Evolutionary conservation across 805 yeast species (phyloP), one percentile per base, ranked within the genome.

Genomic region (Metschnikowia matae): DNA sequence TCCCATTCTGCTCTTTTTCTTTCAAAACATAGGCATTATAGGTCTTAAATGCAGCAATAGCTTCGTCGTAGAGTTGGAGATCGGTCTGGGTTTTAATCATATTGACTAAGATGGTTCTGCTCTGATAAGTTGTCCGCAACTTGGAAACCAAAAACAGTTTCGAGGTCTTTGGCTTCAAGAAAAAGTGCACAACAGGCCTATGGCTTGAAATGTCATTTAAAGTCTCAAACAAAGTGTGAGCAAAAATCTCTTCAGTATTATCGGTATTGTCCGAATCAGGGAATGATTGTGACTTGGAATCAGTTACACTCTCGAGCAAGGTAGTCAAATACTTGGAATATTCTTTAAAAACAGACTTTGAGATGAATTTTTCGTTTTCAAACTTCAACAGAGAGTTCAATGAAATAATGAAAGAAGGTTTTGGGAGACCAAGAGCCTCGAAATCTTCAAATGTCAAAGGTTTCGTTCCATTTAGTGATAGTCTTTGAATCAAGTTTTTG

Each of bases 11-110:
- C 33, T 64, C 62, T 53, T 63, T 62, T 14, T 70, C 73, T 38
- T 64, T 67, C 15, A 65, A 63, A 8, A 68, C 50, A 54, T 74
- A 74, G 18, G 59, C 53, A 6, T 62, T 55, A 51, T 65, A 73
- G 0, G 77, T 71, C 33, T 66, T 67, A 49, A 73, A 67, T 0
- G 76, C 76, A 7, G 74, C 74, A 46, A 68, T 60, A 0, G 78
- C 78, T 53, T 74, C 78, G 50, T 74, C 78, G 51, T 63, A 69
- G 50, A 73, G 76, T 7, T 62, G 56, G 44, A 64, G 54, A 15
- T 68, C 70, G 17, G 72, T 54, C 41, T 72, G 61, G 1, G 67
- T 57, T 41, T 63, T 58, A 26, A 73, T 65, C 40, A 67, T 62
- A 47, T 63, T 64, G 10, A 63, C 54, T 23, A 72, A 59, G n/a